Evolutionary conservation across 257 asterid genomes (phyloP).

Genomic region (Paulownia fortunei): DNA sequence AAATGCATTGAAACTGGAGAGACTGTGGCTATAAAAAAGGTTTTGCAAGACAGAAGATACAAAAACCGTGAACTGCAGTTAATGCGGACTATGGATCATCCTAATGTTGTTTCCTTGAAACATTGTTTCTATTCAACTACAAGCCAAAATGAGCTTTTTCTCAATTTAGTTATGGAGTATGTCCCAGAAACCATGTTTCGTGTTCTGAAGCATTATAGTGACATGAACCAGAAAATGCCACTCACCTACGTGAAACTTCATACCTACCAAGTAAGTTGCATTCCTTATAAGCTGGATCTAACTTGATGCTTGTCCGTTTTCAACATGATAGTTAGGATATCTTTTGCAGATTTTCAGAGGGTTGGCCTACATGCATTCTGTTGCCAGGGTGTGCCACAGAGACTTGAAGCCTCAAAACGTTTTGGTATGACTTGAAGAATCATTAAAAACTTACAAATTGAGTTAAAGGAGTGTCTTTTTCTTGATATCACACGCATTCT

Average conservation of each 20-base stretch:
- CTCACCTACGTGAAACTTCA: constrained; percentile 91
- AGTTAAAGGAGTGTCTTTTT: constrained; percentile 11
- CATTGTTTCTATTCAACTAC: constrained; percentile 95
- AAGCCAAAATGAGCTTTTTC: constrained; percentile 81
- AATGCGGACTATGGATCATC: constrained; percentile 95
- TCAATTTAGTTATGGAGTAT: constrained; percentile 95
- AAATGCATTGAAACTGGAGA: constrained; percentile 97
- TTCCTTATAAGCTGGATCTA: constrained; percentile 11
- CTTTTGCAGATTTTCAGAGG: constrained; percentile 84
- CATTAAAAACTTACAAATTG: background rate
- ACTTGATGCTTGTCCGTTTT: constrained; percentile 15
- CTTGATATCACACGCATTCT: constrained; percentile 23
- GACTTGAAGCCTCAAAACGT: constrained; percentile 97
- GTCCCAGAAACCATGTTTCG: constrained; percentile 85
- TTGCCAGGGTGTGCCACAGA: constrained; percentile 92
- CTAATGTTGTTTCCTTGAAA: constrained; percentile 87
- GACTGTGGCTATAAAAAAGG: constrained; percentile 95
- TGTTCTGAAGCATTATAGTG: constrained; percentile 78
- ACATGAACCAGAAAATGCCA: constrained; percentile 85
- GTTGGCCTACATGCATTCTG: constrained; percentile 94
- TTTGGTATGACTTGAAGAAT: constrained; percentile 53
- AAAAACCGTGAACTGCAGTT: constrained; percentile 93
- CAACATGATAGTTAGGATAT: constrained; percentile 17
- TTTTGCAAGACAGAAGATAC: constrained; percentile 92
- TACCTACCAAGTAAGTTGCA: constrained; percentile 75